Conservation (phyloP, 2,329 filamentous ascomycete genomes). For the Drechslerella dactyloides region DNA sequence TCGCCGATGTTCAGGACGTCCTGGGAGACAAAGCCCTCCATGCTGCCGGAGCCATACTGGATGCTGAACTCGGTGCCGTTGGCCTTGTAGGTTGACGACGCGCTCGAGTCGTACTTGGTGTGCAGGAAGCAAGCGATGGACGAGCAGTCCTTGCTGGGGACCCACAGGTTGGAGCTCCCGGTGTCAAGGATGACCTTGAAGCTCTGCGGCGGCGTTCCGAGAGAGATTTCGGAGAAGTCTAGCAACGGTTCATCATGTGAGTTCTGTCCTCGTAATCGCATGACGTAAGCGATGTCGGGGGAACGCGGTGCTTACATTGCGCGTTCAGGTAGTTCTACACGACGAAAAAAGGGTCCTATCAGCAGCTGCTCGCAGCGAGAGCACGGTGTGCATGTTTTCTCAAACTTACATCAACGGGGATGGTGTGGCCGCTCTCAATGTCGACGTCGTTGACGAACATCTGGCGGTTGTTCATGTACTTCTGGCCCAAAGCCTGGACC, state of each 20-base stretch:
- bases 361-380: background rate
- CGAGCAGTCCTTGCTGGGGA: conserved; percentile 84
- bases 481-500: conserved; percentile 83
- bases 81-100: conserved; percentile 88
- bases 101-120: conserved; percentile 89
- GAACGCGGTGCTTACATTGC: conserved; percentile 73
- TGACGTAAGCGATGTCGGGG: conserved; percentile 17
- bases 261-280: conserved; percentile 6
- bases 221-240: conserved; percentile 97
- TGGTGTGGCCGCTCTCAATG: conserved; percentile 73
- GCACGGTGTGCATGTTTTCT: background rate
- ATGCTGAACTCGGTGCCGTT: conserved; percentile 94
- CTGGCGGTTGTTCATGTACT: conserved; percentile 84
- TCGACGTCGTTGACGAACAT: conserved; percentile 74
- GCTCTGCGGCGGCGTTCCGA: conserved; percentile 87
- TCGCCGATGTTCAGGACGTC: conserved; percentile 88
- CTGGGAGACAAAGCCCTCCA: conserved; percentile 91
- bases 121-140: conserved; percentile 99
- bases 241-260: conserved; percentile 25
- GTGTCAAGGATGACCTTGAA: conserved; percentile 99
- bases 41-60: conserved; percentile 89
- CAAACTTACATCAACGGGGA: conserved; percentile 71
- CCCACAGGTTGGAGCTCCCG: conserved; percentile 98
- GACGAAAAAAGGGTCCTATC: conserved; percentile 26
- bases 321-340: conserved; percentile 89